A percentile compares a stretch with the other conserved stretches of the same genome.
phyloP scores from a whole-genome alignment of 2,329 filamentous ascomycete species.

The Fusarium vanettenii region DNA sequence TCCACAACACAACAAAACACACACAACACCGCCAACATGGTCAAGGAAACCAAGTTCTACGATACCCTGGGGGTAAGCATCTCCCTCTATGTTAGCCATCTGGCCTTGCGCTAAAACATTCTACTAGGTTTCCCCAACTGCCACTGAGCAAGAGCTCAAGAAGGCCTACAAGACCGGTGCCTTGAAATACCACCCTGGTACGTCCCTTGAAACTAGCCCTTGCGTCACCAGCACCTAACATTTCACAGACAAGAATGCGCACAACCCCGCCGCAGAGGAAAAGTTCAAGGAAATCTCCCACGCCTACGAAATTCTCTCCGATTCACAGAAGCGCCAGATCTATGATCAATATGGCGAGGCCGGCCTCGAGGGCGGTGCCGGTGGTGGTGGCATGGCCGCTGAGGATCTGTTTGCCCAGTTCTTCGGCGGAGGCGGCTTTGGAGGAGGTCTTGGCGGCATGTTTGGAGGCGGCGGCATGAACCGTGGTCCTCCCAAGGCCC shows the following conservation, averaged over 20 bases:
- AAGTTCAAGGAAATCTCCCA: slow-evolving; percentile 99
- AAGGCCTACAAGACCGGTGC: slow-evolving; percentile 89
- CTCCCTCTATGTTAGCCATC: not conserved
- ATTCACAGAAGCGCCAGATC: slow-evolving; percentile 87
- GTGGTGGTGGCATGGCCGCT: slow-evolving; percentile 86
- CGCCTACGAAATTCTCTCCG: slow-evolving; percentile 94
- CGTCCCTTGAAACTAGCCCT: slow-evolving; percentile 43
- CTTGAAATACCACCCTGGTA: slow-evolving; percentile 87
- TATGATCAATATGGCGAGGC: slow-evolving; percentile 99
- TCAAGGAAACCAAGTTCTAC: slow-evolving; percentile 83
- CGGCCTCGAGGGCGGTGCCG: slow-evolving; percentile 89
- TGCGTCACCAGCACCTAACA: slow-evolving; percentile 19
- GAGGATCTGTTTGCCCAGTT: slow-evolving; percentile 98
- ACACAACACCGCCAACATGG: slow-evolving; percentile 66
- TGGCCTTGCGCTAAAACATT: slow-evolving; percentile 29
- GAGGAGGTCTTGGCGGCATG: slow-evolving; percentile 74
- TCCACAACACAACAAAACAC: not conserved
- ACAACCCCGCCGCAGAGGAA: slow-evolving; percentile 92
- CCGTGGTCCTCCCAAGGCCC: slow-evolving; percentile 85
- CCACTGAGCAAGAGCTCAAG: slow-evolving; percentile 88
- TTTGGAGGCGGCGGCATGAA: slow-evolving; percentile 76
- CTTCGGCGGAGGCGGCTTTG: slow-evolving; percentile 77
- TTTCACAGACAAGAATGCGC: slow-evolving; percentile 87
- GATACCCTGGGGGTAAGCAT: slow-evolving; percentile 78
- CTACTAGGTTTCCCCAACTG: slow-evolving; percentile 77